Conservation (phyloP, 495 filamentous ascomycete genomes). For the Talaromyces wortmannii region DNA sequence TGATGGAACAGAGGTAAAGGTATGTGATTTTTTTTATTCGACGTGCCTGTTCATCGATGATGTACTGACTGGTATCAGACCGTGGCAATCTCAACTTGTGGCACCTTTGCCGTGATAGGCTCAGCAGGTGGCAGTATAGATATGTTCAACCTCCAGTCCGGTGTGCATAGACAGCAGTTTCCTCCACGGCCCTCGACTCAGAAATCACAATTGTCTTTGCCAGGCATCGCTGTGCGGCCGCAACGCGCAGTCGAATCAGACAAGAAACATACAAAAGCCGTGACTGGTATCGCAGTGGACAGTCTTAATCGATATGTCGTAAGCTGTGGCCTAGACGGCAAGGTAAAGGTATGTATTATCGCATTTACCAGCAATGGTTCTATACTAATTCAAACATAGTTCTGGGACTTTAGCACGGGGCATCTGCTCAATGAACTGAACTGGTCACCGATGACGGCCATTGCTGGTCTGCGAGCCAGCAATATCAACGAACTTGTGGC, state of each 20-base stretch:
- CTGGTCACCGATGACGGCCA: constrained; percentile 73
- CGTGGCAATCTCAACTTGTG: constrained; percentile 83
- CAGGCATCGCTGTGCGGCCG: constrained; percentile 18
- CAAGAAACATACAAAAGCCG: constrained; percentile 60
- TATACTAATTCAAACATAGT: constrained; percentile 31
- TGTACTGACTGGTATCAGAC: constrained; percentile 34
- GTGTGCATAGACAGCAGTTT: constrained; percentile 75
- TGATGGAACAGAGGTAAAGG: constrained; percentile 73
- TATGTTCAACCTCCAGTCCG: constrained; percentile 96
- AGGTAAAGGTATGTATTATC: constrained; percentile 56
- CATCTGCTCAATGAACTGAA: constrained; percentile 72
- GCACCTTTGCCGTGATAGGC: constrained; percentile 89
- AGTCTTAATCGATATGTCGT: constrained; percentile 74
- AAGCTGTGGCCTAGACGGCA: constrained; percentile 87
- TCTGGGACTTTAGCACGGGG: constrained; percentile 89
- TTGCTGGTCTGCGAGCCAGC: constrained; percentile 72
- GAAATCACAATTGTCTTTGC: constrained; percentile 47
- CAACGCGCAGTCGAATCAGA: constrained; percentile 33
- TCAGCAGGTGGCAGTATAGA: constrained; percentile 76
- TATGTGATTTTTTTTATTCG: constrained; percentile 12
- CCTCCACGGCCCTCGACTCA: constrained; percentile 62
- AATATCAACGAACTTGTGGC: constrained; percentile 79
- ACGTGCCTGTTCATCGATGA: too few relatives aligned
- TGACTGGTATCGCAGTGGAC: constrained; percentile 82
- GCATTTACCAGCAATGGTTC: neutral